These are phyloP conservation scores for Phellopilus nigrolimitatus DNA, from an alignment of 1,284 basidiomycete genomes.

Conservation along the genomic window DNA sequence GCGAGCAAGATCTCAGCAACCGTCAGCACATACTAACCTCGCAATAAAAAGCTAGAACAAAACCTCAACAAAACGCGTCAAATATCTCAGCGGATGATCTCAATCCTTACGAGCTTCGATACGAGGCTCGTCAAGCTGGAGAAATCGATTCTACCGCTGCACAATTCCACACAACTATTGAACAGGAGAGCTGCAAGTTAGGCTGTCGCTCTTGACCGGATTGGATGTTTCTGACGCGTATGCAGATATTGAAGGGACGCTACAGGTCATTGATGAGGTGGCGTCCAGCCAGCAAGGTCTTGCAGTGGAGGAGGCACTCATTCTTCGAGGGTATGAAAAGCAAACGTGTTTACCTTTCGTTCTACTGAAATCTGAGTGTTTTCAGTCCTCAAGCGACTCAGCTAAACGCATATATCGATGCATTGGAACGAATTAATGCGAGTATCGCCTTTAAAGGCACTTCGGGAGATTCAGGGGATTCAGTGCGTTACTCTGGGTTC, in stretches of 20 bases:
- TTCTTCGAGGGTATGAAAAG: constrained; percentile 60
- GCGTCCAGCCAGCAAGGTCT: constrained; percentile 72
- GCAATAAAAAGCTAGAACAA: constrained; percentile 64
- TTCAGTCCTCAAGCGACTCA: constrained; percentile 64
- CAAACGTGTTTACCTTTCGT: neutral
- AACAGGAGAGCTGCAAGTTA: constrained; percentile 47
- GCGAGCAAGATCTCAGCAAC: neutral
- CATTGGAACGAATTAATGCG: constrained; percentile 68
- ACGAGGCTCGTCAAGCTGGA: constrained; percentile 71
- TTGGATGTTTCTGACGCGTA: constrained; percentile 4
- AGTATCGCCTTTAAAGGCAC: constrained; percentile 70
- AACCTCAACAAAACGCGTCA: constrained; percentile 79
- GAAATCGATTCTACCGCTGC: constrained; percentile 74
- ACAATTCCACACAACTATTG: constrained; percentile 68
- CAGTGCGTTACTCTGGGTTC: constrained; percentile 36
- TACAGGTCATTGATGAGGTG: constrained; percentile 72
- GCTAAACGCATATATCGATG: constrained; percentile 60
- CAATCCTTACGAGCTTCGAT: constrained; percentile 75
- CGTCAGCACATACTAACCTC: constrained; percentile 8
- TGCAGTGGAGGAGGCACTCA: constrained; percentile 69
- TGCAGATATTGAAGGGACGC: constrained; percentile 71
- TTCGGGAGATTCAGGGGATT: constrained; percentile 53
- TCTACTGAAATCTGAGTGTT: too few relatives aligned
- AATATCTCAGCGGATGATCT: constrained; percentile 77
- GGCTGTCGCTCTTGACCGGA: neutral